Conservation (phyloP, 306 rosid genomes). For the Cucumis hystrix region DNA sequence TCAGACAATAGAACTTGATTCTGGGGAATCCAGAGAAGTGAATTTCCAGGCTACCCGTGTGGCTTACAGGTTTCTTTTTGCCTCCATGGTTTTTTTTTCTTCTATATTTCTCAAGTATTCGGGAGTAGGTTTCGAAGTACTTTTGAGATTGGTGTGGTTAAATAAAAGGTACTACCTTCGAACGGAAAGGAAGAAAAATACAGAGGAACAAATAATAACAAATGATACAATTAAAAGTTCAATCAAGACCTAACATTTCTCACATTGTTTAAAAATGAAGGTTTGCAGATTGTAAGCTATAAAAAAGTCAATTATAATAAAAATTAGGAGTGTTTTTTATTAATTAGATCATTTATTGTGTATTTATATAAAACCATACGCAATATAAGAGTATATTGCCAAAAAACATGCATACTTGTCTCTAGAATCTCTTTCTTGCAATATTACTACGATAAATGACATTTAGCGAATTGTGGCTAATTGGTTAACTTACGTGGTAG, state of each 20-base stretch:
- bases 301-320: background rate
- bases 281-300: background rate
- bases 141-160: background rate
- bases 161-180: background rate
- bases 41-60: conserved; percentile 84
- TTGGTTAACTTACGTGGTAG: background rate
- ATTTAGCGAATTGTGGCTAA: background rate
- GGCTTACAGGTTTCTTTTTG: conserved; percentile 72
- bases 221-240: too few relatives aligned
- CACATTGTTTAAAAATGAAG: background rate
- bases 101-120: background rate
- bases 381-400: background rate
- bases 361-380: background rate
- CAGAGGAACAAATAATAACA: too few relatives aligned
- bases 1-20: conserved; percentile 83
- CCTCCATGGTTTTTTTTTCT: background rate
- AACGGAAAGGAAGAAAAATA: too few relatives aligned
- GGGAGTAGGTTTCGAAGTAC: background rate
- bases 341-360: background rate
- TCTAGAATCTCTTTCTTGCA: background rate
- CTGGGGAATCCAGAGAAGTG: conserved; percentile 79
- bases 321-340: background rate
- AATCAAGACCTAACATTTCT: background rate
- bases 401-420: background rate
- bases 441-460: background rate